Evolutionary conservation across 225 moss, liverwort and hornwort genomes (phyloP).

Genomic region (Antitrichia curtipendula): DNA sequence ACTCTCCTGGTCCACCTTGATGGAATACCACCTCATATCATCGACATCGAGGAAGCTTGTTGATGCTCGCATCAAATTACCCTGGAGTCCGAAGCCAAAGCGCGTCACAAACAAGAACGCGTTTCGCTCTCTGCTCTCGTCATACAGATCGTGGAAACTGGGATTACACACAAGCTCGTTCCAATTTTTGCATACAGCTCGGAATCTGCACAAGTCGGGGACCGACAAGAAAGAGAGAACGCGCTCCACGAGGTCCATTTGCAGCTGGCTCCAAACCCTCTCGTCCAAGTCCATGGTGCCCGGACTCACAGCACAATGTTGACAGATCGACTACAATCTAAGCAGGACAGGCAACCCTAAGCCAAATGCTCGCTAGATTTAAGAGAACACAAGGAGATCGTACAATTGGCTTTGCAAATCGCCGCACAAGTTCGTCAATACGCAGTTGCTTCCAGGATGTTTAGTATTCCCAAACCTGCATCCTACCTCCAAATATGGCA

Average conservation of each 20-base stretch:
- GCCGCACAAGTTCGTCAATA: neutral
- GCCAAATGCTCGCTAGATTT: neutral
- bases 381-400: neutral
- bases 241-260: neutral
- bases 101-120: neutral
- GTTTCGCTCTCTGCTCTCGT: neutral
- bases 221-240: neutral
- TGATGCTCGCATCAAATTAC: neutral
- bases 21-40: slow-evolving; percentile 7
- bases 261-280: neutral
- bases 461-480: neutral
- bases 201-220: neutral
- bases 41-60: slow-evolving; percentile 1
- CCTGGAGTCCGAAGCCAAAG: neutral
- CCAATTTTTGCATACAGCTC: neutral
- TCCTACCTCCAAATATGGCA: neutral
- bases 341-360: neutral
- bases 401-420: neutral
- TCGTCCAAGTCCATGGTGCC: neutral
- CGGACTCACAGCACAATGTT: neutral
- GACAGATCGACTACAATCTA: neutral
- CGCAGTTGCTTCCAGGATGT: neutral
- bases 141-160: neutral
- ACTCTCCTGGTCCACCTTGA: neutral
- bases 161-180: neutral